Percentiles rank a stretch among this genome's conserved stretches.
phyloP scores from a whole-genome alignment of 768 basidiomycete genomes.

The Hygrophorus russula region DNA sequence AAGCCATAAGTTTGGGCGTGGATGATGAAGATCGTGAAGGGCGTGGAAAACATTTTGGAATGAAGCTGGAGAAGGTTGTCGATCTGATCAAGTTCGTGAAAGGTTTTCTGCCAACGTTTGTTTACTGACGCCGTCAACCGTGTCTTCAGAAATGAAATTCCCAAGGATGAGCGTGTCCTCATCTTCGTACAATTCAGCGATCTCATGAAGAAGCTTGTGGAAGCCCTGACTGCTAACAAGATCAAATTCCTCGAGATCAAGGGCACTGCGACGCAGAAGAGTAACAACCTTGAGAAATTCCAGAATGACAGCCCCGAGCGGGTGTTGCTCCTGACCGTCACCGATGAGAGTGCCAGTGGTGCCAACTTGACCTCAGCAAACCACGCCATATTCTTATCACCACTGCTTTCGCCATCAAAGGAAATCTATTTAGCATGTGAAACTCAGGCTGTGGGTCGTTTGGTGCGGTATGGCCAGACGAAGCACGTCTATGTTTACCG shows the following conservation, averaged over 20 bases:
- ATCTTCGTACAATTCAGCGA: conserved; percentile 97
- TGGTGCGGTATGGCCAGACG: conserved; percentile 74
- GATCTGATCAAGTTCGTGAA: conserved; percentile 57
- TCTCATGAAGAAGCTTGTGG: conserved; percentile 82
- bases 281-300: conserved; percentile 77
- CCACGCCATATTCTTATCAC: conserved; percentile 91
- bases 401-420: conserved; percentile 70
- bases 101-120: not conserved
- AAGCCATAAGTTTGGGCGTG: conserved; percentile 65
- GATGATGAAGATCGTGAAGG: conserved; percentile 70
- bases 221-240: conserved; percentile 62
- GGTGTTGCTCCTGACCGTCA: conserved; percentile 81
- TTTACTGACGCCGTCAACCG: conserved; percentile 3
- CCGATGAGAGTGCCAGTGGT: conserved; percentile 92
- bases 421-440: conserved; percentile 80
- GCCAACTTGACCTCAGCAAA: conserved; percentile 90
- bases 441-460: conserved; percentile 75
- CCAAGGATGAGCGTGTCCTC: conserved; percentile 71
- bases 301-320: conserved; percentile 70
- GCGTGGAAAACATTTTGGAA: conserved; percentile 66
- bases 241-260: conserved; percentile 75
- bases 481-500: conserved; percentile 76
- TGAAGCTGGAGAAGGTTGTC: conserved; percentile 72
- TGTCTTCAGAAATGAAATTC: conserved; percentile 44
- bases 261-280: conserved; percentile 65